phyloP scores from a whole-genome alignment of 257 asterid genomes.

The Striga asiatica region DNA sequence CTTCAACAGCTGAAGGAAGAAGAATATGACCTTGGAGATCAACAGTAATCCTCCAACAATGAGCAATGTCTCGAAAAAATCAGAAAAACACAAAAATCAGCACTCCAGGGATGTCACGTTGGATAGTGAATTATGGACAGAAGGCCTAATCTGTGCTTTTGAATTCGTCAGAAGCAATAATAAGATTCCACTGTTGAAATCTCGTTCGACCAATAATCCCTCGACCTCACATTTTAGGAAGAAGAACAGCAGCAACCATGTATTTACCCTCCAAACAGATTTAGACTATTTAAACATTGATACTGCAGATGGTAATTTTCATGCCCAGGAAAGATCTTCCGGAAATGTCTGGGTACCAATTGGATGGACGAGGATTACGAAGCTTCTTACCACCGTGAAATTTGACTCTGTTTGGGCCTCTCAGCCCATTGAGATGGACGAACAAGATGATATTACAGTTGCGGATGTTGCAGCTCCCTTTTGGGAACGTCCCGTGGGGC shows the following conservation, averaged over 20 bases:
- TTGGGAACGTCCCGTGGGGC: constrained; percentile 91
- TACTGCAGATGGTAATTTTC: constrained; percentile 16
- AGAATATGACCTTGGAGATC: no score
- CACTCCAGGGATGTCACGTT: constrained; percentile 35
- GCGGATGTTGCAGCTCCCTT: constrained; percentile 91
- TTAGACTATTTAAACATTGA: no score
- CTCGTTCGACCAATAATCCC: constrained; percentile 23
- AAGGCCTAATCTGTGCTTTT: constrained; percentile 89
- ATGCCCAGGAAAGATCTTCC: constrained; percentile 26
- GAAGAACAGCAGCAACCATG: constrained; percentile 19
- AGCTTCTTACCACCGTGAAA: constrained; percentile 54
- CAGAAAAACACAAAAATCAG: no score
- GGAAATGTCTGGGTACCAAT: constrained; percentile 78
- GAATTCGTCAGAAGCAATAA: constrained; percentile 57
- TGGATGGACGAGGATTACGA: constrained; percentile 81
- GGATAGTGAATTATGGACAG: constrained; percentile 69
- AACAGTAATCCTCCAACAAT: no score
- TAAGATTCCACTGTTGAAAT: constrained; percentile 28
- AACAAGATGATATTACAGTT: constrained; percentile 72
- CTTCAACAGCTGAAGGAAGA: no score
- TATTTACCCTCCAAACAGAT: constrained; percentile 31
- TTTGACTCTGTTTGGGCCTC: constrained; percentile 54
- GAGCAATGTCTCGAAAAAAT: no score
- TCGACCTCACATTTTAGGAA: constrained; percentile 21
- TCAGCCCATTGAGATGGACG: constrained; percentile 44